Evolutionary conservation across 2,329 filamentous ascomycete genomes (phyloP).

Genomic region (Trichophyton mentagrophytes): DNA sequence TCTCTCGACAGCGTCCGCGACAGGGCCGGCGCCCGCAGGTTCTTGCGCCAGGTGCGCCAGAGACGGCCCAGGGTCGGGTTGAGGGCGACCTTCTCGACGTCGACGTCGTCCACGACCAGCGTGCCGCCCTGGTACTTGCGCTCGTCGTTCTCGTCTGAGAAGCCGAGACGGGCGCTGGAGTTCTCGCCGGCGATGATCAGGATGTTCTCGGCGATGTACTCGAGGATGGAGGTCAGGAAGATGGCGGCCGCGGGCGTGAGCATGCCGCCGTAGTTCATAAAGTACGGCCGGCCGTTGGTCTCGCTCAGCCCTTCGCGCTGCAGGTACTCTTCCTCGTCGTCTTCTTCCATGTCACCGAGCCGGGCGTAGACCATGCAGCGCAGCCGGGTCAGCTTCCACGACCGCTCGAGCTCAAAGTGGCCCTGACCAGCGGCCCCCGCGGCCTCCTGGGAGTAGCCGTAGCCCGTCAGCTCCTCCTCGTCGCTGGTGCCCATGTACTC

Average conservation of each 20-base stretch:
- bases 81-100: constrained; percentile 85
- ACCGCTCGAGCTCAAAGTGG: constrained; percentile 79
- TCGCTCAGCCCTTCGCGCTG: constrained; percentile 61
- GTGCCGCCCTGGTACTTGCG: constrained; percentile 33
- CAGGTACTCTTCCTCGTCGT: constrained; percentile 84
- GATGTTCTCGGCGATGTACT: constrained; percentile 85
- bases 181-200: constrained; percentile 78
- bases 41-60: constrained; percentile 93
- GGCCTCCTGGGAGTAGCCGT: constrained; percentile 34
- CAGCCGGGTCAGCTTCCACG: constrained; percentile 86
- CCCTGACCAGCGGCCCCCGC: constrained; percentile 33
- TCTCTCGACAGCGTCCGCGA: constrained; percentile 32
- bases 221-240: constrained; percentile 86
- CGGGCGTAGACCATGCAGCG: constrained; percentile 98
- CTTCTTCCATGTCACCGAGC: constrained; percentile 91
- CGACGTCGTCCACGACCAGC: constrained; percentile 73
- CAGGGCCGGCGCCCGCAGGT: constrained; percentile 29
- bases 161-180: constrained; percentile 43
- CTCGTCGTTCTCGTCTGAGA: constrained; percentile 38
- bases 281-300: constrained; percentile 42
- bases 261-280: constrained; percentile 45
- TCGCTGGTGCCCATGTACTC: constrained; percentile 74
- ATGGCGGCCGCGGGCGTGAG: constrained; percentile 89
- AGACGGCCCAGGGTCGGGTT: constrained; percentile 77
- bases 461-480: constrained; percentile 54